Base-by-base conservation (phyloP, 2,329 filamentous ascomycete genomes). In the Drechslerella stenobrocha region DNA sequence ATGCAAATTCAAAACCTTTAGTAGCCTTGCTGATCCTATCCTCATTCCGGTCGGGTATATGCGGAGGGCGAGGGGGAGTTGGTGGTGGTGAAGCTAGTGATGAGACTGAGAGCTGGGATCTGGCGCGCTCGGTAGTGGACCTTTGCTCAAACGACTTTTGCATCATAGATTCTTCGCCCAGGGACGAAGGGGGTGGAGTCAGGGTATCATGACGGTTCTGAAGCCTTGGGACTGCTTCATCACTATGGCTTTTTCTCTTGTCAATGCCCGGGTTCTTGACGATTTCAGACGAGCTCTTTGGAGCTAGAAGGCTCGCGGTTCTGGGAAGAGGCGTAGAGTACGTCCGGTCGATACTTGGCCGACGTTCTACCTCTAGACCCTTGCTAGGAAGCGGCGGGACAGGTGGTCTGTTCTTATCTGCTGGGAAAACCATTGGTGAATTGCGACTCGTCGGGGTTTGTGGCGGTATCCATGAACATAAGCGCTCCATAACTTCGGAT, bases 391-490 rank as follows among this genome's bases (percentile, higher is more conserved):
- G 40, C 32, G 64, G 52, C 20, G 64, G 78, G 50, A 84, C 83
- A 58, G 83, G 81, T 11, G 84, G 82, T n/a, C 64, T 32, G 35
- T 63, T 69, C 44, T 63, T 69, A 18, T 61, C 64, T 3, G 30
- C 52, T 18, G 57, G 57, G 32, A 61, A 69, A 5, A 63, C 64
- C 63, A 67, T 67, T 15, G 63, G 63, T 3, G 63, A 67, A 23
- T 67, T 67, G 24, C 63, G 63, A 35, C 55, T 60, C 5, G 63
- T 67, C 11, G 63, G 63, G 1, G 63, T 67, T 24, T 59, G 55
- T 20, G 90, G 87, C 3, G 90, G 84, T 74, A 92, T 95, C 93
- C 93, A 98, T 73, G 95, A 88, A 74, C 93, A 98, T 24, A 96
- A 82, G 59, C 87, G 86, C 70, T 88, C 87, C 71, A 98, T 81